These are phyloP conservation scores for Puccinia triticina DNA, from an alignment of 1,284 basidiomycete species.

Conservation along the genomic window DNA sequence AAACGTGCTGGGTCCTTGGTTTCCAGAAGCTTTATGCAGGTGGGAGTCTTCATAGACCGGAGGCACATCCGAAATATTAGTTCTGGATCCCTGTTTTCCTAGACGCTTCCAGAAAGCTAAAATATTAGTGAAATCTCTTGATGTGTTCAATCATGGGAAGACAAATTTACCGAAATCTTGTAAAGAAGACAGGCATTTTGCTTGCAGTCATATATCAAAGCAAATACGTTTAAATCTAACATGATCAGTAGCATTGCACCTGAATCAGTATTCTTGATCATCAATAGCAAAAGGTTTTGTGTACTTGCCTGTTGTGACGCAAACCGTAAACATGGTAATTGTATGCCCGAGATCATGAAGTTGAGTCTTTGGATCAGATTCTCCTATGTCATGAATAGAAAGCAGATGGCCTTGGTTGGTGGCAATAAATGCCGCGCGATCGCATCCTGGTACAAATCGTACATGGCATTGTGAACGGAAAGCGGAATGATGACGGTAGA, in stretches of 20 bases:
- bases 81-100: not conserved
- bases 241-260: not conserved
- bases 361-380: not conserved
- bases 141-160: not conserved
- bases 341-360: not conserved
- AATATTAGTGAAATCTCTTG: not conserved
- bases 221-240: not conserved
- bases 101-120: not conserved
- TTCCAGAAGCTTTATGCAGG: not conserved
- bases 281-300: not conserved
- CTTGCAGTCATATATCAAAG: slow-evolving; percentile 25
- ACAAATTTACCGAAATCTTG: not conserved
- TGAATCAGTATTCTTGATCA: not conserved
- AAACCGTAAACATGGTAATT: not conserved
- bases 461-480: not conserved
- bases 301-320: not conserved
- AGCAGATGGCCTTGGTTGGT: slow-evolving; percentile 13
- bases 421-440: not conserved
- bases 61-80: slow-evolving; percentile 6
- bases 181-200: slow-evolving; percentile 22
- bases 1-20: not conserved
- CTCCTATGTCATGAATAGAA: not conserved
- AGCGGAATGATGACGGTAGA: not conserved
- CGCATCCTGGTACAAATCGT: not conserved
- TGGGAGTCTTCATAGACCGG: not conserved